phyloP scores from a whole-genome alignment of 257 asterid species.

The Ophiorrhiza pumila region DNA sequence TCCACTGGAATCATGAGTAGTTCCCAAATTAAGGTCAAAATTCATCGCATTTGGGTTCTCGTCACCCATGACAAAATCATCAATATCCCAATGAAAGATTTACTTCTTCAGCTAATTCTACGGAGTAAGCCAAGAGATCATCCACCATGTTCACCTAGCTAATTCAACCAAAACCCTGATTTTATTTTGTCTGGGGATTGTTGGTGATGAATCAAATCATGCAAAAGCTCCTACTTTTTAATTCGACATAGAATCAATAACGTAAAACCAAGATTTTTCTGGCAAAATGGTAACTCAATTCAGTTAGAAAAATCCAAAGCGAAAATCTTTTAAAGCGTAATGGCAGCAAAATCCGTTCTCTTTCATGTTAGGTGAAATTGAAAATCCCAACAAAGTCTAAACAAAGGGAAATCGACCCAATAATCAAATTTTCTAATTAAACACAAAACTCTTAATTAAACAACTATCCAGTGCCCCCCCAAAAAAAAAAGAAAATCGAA shows the following conservation, averaged over 20 bases:
- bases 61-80: constrained; percentile 47
- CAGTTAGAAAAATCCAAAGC: not conserved
- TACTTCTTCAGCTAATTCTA: constrained; percentile 18
- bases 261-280: not conserved
- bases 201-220: too few species aligned
- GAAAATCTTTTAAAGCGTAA: not conserved
- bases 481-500: too few species aligned
- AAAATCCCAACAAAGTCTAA: not conserved
- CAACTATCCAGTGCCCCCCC: not conserved
- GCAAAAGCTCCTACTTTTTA: not conserved
- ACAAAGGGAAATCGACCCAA: constrained; percentile 3
- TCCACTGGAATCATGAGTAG: constrained; percentile 50
- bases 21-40: constrained; percentile 87
- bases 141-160: too few species aligned
- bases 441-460: constrained; percentile 12
- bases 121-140: constrained; percentile 3
- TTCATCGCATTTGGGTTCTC: constrained; percentile 44
- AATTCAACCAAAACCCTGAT: too few species aligned
- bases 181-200: too few species aligned
- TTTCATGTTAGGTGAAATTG: too few species aligned
- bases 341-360: too few species aligned
- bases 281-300: not conserved
- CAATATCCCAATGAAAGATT: constrained; percentile 8
- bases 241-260: too few species aligned
- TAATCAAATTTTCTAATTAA: constrained; percentile 8